Percentiles rank a stretch among this genome's conserved stretches.
phyloP scores from a whole-genome alignment of 139 green algal species.

The Picochlorum sp. region DNA sequence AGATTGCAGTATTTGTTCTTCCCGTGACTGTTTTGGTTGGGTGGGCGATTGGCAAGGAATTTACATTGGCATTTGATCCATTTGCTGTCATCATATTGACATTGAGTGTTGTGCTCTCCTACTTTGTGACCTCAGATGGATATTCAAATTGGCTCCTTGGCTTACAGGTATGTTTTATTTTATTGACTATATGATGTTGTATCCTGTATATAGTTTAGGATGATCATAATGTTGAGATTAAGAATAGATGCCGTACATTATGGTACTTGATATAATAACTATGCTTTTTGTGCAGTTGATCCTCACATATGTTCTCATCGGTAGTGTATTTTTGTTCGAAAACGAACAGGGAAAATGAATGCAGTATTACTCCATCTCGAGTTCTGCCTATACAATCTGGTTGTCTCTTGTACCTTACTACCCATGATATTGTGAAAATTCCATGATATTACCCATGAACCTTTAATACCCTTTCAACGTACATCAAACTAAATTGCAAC shows the following conservation, averaged over 20 bases:
- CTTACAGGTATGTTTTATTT: constrained; percentile 47
- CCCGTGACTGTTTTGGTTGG: constrained; percentile 63
- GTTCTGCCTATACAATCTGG: no score
- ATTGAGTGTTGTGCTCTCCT: constrained; percentile 60
- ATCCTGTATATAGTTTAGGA: not conserved
- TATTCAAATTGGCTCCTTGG: constrained; percentile 67
- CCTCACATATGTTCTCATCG: no score
- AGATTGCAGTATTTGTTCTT: constrained; percentile 78
- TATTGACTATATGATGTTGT: constrained; percentile 15
- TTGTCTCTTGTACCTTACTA: no score
- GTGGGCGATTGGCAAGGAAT: constrained; percentile 54
- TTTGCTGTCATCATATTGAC: constrained; percentile 24
- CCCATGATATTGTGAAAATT: no score
- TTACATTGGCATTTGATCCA: constrained; percentile 63
- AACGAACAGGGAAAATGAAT: no score
- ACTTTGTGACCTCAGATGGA: constrained; percentile 62
- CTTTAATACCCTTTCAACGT: no score
- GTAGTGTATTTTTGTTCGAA: no score
- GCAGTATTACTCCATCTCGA: no score
- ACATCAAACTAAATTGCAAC: no score
- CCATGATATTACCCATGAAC: no score
- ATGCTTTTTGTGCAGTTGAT: not conserved
- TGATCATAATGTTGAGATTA: no score
- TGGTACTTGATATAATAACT: not conserved
- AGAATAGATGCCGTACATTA: not conserved